These are phyloP conservation scores for Amauroascus verrucosus DNA, from an alignment of 2,329 filamentous ascomycete genomes.

Conservation along the genomic window DNA sequence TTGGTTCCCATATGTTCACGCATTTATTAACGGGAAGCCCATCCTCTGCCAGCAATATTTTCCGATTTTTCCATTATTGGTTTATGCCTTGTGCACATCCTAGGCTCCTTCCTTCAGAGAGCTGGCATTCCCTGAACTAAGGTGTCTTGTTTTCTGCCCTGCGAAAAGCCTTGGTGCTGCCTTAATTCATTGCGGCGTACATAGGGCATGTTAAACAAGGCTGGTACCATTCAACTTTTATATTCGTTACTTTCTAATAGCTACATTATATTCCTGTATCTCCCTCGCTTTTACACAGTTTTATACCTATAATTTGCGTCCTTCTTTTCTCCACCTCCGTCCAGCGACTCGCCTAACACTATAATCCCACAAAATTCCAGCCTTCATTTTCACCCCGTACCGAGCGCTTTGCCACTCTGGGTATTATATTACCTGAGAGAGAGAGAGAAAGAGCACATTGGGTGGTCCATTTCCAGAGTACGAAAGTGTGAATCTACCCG, in stretches of 20 bases:
- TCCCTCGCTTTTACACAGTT: not conserved
- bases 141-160: not conserved
- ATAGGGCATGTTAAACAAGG: constrained; percentile 10
- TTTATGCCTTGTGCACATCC: not conserved
- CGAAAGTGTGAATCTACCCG: constrained; percentile 6
- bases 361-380: not conserved
- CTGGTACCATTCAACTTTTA: not conserved
- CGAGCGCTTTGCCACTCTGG: not conserved
- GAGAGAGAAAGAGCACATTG: constrained; percentile 10
- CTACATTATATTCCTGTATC: not conserved
- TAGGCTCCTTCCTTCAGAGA: constrained; percentile 4
- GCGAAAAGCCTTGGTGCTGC: constrained; percentile 2
- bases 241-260: not conserved
- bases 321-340: not conserved
- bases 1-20: not conserved
- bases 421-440: not conserved
- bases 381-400: not conserved
- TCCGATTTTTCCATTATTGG: not conserved
- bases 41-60: not conserved
- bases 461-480: constrained; percentile 4
- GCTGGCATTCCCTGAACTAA: not conserved
- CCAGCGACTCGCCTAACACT: not conserved
- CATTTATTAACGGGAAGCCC: constrained; percentile 2
- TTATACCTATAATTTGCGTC: not conserved
- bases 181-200: constrained; percentile 3